A percentile compares a stretch with the other conserved stretches of the same genome.
These are phyloP conservation scores for Acacia concinna DNA, from an alignment of 331 rosid species.

Conservation along the genomic window DNA sequence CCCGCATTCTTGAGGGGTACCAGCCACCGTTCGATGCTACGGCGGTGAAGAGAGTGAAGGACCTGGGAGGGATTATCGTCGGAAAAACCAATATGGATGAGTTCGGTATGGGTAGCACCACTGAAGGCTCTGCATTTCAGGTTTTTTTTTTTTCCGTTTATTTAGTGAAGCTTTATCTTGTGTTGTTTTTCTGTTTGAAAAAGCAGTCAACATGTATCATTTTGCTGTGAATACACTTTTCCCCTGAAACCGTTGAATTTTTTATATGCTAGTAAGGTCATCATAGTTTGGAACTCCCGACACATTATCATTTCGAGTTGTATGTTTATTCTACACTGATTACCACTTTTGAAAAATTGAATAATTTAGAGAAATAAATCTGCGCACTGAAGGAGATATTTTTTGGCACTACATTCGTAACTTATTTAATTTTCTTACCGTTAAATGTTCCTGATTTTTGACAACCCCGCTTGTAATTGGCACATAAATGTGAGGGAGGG, in stretches of 20 bases:
- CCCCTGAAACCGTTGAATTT: neutral
- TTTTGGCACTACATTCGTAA: neutral
- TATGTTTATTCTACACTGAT: neutral
- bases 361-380: neutral
- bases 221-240: neutral
- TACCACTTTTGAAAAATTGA: neutral
- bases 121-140: slow-evolving; percentile 95
- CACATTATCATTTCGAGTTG: neutral
- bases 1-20: slow-evolving; percentile 72
- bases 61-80: slow-evolving; percentile 74
- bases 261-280: neutral
- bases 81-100: slow-evolving; percentile 97
- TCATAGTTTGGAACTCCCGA: neutral
- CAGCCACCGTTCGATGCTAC: slow-evolving; percentile 91
- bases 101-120: slow-evolving; percentile 98
- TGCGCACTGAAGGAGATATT: no score
- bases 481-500: neutral
- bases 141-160: slow-evolving; percentile 40
- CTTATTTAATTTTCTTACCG: neutral
- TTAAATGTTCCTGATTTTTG: neutral
- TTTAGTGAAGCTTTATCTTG: neutral
- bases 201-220: neutral
- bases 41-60: slow-evolving; percentile 71
- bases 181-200: neutral
- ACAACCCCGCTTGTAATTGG: neutral